Evolutionary conservation across 2,329 filamentous ascomycete species (phyloP).

Genomic region (Aspergillus latus): DNA sequence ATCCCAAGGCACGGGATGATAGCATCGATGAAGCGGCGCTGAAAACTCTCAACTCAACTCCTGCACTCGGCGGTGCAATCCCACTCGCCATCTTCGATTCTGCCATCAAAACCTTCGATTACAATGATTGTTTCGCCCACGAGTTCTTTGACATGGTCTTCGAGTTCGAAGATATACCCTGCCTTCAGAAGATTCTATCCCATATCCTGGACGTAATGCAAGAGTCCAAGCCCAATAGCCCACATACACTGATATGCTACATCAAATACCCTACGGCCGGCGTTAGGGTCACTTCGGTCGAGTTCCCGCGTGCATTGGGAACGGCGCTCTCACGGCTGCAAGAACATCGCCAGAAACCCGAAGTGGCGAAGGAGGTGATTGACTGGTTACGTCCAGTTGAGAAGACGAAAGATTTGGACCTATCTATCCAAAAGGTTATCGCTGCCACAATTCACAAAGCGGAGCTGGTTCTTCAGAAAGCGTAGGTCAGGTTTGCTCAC

Average conservation of each 20-base stretch:
- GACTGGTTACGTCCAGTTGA: slow-evolving; percentile 51
- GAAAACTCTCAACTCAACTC: slow-evolving; percentile 67
- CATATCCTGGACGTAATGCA: slow-evolving; percentile 69
- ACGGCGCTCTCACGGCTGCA: slow-evolving; percentile 64
- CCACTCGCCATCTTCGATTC: slow-evolving; percentile 89
- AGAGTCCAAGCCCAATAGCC: slow-evolving; percentile 58
- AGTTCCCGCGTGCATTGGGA: slow-evolving; percentile 71
- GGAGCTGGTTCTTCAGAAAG: slow-evolving; percentile 30
- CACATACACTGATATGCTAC: slow-evolving; percentile 67
- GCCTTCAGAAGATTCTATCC: slow-evolving; percentile 65
- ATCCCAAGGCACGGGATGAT: slow-evolving; percentile 54
- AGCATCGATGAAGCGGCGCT: slow-evolving; percentile 57
- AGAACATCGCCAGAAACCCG: slow-evolving; percentile 44
- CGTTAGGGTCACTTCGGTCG: slow-evolving; percentile 61
- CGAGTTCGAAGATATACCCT: slow-evolving; percentile 65
- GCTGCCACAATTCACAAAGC: slow-evolving; percentile 39
- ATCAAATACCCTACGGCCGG: slow-evolving; percentile 70
- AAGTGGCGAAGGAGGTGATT: slow-evolving; percentile 49
- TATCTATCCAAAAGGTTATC: slow-evolving; percentile 55
- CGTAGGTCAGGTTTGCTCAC: slow-evolving; percentile 17
- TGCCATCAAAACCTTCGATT: slow-evolving; percentile 73
- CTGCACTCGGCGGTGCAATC: slow-evolving; percentile 88
- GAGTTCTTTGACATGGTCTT: slow-evolving; percentile 79
- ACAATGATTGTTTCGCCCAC: slow-evolving; percentile 64
- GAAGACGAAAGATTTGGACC: slow-evolving; percentile 50